Evolutionary conservation across 495 filamentous ascomycete species (phyloP).

Genomic region (Poronia punctata): DNA sequence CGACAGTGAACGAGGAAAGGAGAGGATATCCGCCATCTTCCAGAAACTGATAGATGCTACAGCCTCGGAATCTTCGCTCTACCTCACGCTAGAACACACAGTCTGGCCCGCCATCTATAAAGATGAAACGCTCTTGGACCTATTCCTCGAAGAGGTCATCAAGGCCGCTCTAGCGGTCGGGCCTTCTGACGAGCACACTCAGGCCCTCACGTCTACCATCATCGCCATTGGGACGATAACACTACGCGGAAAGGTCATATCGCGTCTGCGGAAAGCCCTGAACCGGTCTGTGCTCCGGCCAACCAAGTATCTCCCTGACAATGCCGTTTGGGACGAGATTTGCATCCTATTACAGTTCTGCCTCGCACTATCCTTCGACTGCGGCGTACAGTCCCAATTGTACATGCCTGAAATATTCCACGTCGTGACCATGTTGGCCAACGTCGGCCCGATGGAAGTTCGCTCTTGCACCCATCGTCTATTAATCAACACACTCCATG

Average conservation of each 20-base stretch:
- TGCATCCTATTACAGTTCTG: conserved; percentile 57
- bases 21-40: conserved; percentile 53
- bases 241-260: conserved; percentile 53
- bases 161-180: conserved; percentile 52
- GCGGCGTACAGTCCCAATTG: conserved; percentile 54
- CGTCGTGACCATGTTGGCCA: conserved; percentile 59
- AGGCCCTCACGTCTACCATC: conserved; percentile 53
- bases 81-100: conserved; percentile 50
- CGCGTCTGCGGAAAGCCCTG: conserved; percentile 53
- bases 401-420: conserved; percentile 62
- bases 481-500: conserved; percentile 57
- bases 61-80: conserved; percentile 48
- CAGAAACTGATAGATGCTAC: conserved; percentile 57
- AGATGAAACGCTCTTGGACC: conserved; percentile 54
- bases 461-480: conserved; percentile 51
- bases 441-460: conserved; percentile 49
- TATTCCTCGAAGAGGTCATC: conserved; percentile 56
- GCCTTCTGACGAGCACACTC: conserved; percentile 49
- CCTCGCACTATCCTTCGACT: conserved; percentile 58
- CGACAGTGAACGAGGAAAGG: conserved; percentile 54
- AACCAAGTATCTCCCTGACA: conserved; percentile 53
- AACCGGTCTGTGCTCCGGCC: conserved; percentile 56
- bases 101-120: conserved; percentile 55
- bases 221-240: conserved; percentile 54
- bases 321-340: conserved; percentile 57